These are phyloP conservation scores for Candida montana DNA, from an alignment of 805 yeast species.

Conservation along the genomic window DNA sequence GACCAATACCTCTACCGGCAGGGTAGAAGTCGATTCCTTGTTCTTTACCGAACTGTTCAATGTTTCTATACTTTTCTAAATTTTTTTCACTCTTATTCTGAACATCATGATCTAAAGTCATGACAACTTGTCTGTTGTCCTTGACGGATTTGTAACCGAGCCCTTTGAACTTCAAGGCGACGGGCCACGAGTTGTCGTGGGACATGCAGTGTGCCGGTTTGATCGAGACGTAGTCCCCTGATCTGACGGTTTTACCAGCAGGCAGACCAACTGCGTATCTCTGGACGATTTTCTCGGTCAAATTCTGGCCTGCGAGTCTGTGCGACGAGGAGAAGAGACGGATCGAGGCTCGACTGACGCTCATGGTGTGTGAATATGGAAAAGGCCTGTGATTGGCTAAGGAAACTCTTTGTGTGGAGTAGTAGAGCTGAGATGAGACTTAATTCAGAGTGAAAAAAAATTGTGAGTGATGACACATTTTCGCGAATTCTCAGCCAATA, in stretches of 20 bases:
- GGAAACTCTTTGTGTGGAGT: too few relatives aligned
- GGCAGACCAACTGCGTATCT: constrained; percentile 84
- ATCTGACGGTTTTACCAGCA: constrained; percentile 64
- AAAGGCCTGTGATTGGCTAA: too few relatives aligned
- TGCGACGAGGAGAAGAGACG: constrained; percentile 21
- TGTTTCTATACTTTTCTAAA: constrained; percentile 79
- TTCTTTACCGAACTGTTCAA: constrained; percentile 80
- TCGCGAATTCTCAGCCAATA: constrained; percentile 1
- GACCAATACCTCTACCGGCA: constrained; percentile 99
- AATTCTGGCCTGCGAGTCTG: constrained; percentile 50
- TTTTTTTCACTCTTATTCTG: constrained; percentile 90
- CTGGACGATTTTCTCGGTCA: constrained; percentile 95
- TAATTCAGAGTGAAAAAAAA: constrained; percentile 1
- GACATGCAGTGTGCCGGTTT: constrained; percentile 98
- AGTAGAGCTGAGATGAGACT: too few relatives aligned
- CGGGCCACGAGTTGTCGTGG: constrained; percentile 99
- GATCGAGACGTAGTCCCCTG: constrained; percentile 94
- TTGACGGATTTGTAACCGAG: constrained; percentile 82
- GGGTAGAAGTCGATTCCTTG: constrained; percentile 97
- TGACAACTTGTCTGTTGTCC: constrained; percentile 87
- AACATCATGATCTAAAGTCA: constrained; percentile 96
- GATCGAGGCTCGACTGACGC: constrained; percentile 2
- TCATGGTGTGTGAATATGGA: constrained; percentile 1
- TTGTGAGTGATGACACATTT: neutral
- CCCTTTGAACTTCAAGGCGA: constrained; percentile 92